A percentile compares a stretch with the other conserved stretches of the same genome.
phyloP scores from a whole-genome alignment of 1,284 basidiomycete genomes.

The Sporisorium exsertum region DNA sequence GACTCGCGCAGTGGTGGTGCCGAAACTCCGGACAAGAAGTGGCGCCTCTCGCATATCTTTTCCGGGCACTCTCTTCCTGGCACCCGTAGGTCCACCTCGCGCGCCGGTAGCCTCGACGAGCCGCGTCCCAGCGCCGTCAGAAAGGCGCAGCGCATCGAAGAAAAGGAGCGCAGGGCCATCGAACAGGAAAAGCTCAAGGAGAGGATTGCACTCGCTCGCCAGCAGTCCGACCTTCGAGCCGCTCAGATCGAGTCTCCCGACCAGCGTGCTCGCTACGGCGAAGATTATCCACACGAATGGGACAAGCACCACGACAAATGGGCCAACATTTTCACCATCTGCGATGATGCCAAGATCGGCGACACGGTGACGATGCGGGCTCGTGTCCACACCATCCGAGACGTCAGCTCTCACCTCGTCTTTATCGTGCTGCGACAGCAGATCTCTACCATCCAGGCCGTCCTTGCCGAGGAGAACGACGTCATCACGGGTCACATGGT shows the following conservation, averaged over 20 bases:
- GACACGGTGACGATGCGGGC: slow-evolving; percentile 53
- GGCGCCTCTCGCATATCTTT: slow-evolving; percentile 52
- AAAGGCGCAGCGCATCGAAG: slow-evolving; percentile 43
- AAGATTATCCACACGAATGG: slow-evolving; percentile 39
- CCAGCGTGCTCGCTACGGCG: slow-evolving; percentile 57
- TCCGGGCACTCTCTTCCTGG: slow-evolving; percentile 28
- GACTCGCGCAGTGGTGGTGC: slow-evolving; percentile 20
- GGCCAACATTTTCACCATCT: slow-evolving; percentile 37
- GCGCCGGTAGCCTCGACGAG: slow-evolving; percentile 36
- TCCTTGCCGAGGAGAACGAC: slow-evolving; percentile 50
- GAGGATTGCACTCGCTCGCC: slow-evolving; percentile 39
- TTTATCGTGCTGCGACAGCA: slow-evolving; percentile 65
- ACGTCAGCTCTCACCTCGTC: slow-evolving; percentile 59
- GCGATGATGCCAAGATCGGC: slow-evolving; percentile 39
- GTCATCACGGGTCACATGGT: slow-evolving; percentile 61
- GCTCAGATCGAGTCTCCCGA: slow-evolving; percentile 55
- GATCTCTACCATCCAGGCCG: slow-evolving; percentile 60
- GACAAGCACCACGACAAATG: slow-evolving; percentile 38
- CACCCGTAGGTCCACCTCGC: slow-evolving; percentile 30
- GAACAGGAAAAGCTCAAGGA: slow-evolving; percentile 36
- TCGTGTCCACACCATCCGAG: slow-evolving; percentile 62
- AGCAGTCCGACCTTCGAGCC: slow-evolving; percentile 52
- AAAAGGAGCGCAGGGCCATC: slow-evolving; percentile 51
- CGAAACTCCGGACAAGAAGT: slow-evolving; percentile 37
- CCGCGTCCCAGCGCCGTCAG: slow-evolving; percentile 46